Conservation (phyloP, 129 eudicot genomes). For the Pseudognaphalium luteoalbum region DNA sequence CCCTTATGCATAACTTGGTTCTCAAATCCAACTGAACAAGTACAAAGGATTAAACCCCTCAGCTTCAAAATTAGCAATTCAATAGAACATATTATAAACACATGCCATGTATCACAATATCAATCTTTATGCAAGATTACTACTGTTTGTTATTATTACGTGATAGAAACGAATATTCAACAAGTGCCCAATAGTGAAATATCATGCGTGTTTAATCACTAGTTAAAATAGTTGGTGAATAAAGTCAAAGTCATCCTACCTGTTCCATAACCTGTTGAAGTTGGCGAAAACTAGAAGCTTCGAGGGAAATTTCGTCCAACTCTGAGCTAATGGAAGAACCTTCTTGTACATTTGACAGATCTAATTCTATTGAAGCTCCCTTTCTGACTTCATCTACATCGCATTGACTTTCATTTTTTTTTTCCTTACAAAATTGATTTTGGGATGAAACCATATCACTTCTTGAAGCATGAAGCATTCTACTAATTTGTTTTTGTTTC, state of each 20-base stretch:
- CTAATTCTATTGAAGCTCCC: conserved; percentile 45
- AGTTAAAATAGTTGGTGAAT: neutral
- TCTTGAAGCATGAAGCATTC: conserved; percentile 36
- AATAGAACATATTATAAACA: neutral
- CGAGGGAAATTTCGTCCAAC: conserved; percentile 61
- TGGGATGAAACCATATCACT: conserved; percentile 33
- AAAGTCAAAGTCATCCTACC: conserved; percentile 42
- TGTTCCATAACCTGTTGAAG: conserved; percentile 83
- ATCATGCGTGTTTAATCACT: neutral
- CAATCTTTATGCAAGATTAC: neutral
- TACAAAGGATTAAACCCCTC: conserved; percentile 25
- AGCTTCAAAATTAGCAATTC: conserved; percentile 18
- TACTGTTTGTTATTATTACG: neutral
- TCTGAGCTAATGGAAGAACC: conserved; percentile 57
- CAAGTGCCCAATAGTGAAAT: neutral
- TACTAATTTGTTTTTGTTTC: conserved; percentile 23
- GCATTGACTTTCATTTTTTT: conserved; percentile 41
- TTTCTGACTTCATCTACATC: conserved; percentile 34
- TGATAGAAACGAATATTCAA: neutral
- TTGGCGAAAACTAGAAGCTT: conserved; percentile 77
- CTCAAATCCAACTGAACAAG: conserved; percentile 74
- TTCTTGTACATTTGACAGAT: conserved; percentile 43
- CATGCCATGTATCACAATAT: neutral
- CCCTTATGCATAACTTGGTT: conserved; percentile 89
- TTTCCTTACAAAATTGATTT: conserved; percentile 36